Conservation (phyloP, 2,329 filamentous ascomycete species). For the Alternaria longipes region DNA sequence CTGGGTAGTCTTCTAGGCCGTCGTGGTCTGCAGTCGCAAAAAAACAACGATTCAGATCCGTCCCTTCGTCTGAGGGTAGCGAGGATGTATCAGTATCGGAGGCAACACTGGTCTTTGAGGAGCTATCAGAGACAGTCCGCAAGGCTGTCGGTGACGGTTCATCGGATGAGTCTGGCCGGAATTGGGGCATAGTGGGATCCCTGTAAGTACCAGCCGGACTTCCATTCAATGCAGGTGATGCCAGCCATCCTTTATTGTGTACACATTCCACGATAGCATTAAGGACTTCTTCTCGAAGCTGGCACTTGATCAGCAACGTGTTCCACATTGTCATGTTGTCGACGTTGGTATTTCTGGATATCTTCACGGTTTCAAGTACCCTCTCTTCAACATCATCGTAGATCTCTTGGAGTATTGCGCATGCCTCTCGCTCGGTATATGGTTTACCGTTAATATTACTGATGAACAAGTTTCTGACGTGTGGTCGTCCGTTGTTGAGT, state of each 20-base stretch:
- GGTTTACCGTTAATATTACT: slow-evolving; percentile 7
- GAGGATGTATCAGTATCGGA: slow-evolving; percentile 15
- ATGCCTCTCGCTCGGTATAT: slow-evolving; percentile 13
- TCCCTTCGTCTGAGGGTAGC: background rate
- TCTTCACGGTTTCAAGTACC: slow-evolving; percentile 22
- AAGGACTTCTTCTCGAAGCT: slow-evolving; percentile 33
- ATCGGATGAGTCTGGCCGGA: slow-evolving; percentile 65
- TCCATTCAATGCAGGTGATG: background rate
- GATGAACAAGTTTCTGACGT: slow-evolving; percentile 20
- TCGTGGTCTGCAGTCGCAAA: slow-evolving; percentile 4
- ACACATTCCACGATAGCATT: slow-evolving; percentile 24
- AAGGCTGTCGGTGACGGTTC: background rate
- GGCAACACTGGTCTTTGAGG: slow-evolving; percentile 1
- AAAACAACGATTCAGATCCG: background rate
- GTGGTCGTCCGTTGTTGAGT: slow-evolving; percentile 14
- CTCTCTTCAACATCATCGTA: slow-evolving; percentile 30
- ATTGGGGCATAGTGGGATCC: slow-evolving; percentile 75
- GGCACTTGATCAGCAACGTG: slow-evolving; percentile 33
- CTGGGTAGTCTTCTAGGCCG: slow-evolving; percentile 10
- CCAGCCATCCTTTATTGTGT: slow-evolving; percentile 30
- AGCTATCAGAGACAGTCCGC: slow-evolving; percentile 3
- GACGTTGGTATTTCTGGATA: slow-evolving; percentile 16
- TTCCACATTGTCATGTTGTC: slow-evolving; percentile 33
- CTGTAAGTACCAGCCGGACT: slow-evolving; percentile 20
- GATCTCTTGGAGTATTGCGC: slow-evolving; percentile 13